Evolutionary conservation across 257 asterid genomes (phyloP), one percentile per base, ranked within the genome.

Genomic region (Capsicum pubescens): DNA sequence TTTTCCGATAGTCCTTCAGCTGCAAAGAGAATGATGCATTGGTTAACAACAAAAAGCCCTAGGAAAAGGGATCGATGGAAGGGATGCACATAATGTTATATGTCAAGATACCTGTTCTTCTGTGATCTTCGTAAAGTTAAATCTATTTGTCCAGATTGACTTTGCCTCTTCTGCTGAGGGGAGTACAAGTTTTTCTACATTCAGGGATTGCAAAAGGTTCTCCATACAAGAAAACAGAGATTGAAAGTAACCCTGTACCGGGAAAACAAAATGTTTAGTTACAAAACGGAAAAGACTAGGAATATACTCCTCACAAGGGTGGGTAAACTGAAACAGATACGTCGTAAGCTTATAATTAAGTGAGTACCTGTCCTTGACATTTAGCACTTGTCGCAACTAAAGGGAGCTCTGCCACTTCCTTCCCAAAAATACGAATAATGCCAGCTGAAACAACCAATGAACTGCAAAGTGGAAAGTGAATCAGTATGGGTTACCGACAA

Each of bases 381-480:
- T 85, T 87, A 17, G 83, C 84, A 80, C 87, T 81, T 4, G 99
- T 96, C 4, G 99, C 99, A 70, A 94, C 99, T 44, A 96, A 85
- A 17, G 99, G 99, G 58, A 94, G 92, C 89, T 96, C 98, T 1
- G 97, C 99, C 39, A 93, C 88, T 86, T 93, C 97, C 89, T 88
- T 89, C 9, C 99, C 98, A 64, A 92, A 94, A 46, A 94, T 80
- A 56, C 99, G 97, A 52, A 96, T 77, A 15, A 93, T 85, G n/a
- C 92, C 99, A 67, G 94, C 97, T 80, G 94, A 93, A 17, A 93
- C 98, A 56, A 96, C 94, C 57, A 9, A 83, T 5, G 94, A 87
- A 86, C 98, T 96, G 91, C 83, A 86, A 39, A 86, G 76, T 57
- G 32, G 68, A 81, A 83, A n/a, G 66, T 44, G 69, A 68, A 70